phyloP scores from a whole-genome alignment of 2,329 filamentous ascomycete species.

The Colletotrichum musae region DNA sequence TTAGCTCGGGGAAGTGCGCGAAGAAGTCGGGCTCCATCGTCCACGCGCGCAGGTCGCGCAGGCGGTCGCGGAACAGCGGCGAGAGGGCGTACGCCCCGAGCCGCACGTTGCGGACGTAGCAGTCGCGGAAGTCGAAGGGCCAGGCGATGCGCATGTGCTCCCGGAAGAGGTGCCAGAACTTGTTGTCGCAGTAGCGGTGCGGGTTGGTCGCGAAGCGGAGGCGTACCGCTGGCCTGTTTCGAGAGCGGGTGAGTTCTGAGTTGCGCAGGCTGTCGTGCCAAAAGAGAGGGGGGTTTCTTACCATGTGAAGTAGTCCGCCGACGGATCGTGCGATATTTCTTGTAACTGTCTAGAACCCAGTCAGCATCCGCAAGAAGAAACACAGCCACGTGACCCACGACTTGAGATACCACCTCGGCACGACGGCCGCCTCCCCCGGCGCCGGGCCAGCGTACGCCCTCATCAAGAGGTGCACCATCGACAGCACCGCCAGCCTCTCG shows the following conservation, averaged over 20 bases:
- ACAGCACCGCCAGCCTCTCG: constrained; percentile 45
- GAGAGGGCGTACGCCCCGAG: constrained; percentile 45
- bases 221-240: constrained; percentile 47
- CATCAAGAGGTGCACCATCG: constrained; percentile 46
- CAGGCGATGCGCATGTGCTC: constrained; percentile 44
- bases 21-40: constrained; percentile 49
- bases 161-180: constrained; percentile 48
- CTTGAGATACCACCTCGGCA: constrained; percentile 29
- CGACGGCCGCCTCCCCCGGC: background rate
- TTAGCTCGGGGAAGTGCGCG: constrained; percentile 46
- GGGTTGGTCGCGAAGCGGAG: constrained; percentile 48
- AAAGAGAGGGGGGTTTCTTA: background rate
- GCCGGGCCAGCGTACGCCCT: constrained; percentile 47
- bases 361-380: background rate
- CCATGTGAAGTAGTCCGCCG: constrained; percentile 27
- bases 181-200: constrained; percentile 49
- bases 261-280: background rate
- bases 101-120: constrained; percentile 44
- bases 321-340: constrained; percentile 9
- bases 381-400: constrained; percentile 1
- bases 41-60: constrained; percentile 47
- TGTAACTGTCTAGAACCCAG: background rate
- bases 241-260: too few relatives aligned
- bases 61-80: constrained; percentile 42
- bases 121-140: constrained; percentile 46